Conservation (phyloP, 164 flowering plant species). For the Echeveria elegans region DNA sequence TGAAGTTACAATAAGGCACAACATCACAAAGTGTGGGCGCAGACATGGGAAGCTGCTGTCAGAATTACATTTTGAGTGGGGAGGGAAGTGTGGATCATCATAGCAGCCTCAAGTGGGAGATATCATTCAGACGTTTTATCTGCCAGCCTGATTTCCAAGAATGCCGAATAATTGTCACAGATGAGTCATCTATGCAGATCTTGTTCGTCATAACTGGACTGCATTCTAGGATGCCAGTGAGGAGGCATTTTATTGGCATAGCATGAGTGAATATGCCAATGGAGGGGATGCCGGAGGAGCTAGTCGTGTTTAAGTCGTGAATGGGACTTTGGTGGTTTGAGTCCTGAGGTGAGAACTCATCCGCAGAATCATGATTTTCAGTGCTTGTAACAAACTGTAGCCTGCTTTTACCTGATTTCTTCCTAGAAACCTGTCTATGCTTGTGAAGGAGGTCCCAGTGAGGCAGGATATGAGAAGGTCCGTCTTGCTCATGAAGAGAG, state of each 20-base stretch:
- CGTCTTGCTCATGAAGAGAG: constrained; percentile 43
- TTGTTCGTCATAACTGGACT: constrained; percentile 58
- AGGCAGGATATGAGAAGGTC: constrained; percentile 28
- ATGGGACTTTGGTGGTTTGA: constrained; percentile 29
- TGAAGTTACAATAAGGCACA: no score
- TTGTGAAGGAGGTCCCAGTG: constrained; percentile 60
- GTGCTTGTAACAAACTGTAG: constrained; percentile 66
- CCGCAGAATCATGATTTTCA: constrained; percentile 60
- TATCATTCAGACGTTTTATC: constrained; percentile 79
- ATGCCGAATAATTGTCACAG: constrained; percentile 71
- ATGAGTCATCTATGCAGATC: constrained; percentile 93
- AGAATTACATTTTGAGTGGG: not conserved
- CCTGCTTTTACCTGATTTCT: constrained; percentile 79
- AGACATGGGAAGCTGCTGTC: not conserved
- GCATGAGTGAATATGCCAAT: constrained; percentile 87
- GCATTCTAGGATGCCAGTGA: constrained; percentile 83
- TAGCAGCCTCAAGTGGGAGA: constrained; percentile 83
- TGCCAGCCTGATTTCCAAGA: constrained; percentile 90
- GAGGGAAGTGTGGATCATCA: constrained; percentile 14
- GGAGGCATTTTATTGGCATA: constrained; percentile 75
- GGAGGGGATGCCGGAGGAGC: constrained; percentile 25
- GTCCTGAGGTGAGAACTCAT: constrained; percentile 51
- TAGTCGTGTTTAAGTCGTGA: constrained; percentile 31
- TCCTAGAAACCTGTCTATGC: constrained; percentile 54
- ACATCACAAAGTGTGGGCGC: no score